phyloP scores from a whole-genome alignment of 768 basidiomycete genomes.

The Hypholoma sublateritium region DNA sequence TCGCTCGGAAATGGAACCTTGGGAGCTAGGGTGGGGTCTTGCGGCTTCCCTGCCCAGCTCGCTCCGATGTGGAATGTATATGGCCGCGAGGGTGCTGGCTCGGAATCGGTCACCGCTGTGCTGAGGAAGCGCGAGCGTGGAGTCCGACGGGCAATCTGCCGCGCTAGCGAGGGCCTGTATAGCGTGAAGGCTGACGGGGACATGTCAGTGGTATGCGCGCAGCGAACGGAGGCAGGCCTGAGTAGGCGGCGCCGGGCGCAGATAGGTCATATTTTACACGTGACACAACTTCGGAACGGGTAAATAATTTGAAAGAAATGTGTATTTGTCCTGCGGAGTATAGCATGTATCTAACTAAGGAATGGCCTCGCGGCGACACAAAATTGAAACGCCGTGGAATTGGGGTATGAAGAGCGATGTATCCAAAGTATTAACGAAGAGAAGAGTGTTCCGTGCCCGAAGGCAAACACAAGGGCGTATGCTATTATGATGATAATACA shows the following conservation, averaged over 20 bases:
- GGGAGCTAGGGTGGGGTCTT: conserved; percentile 30
- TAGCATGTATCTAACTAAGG: not conserved
- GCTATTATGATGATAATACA: conserved; percentile 23
- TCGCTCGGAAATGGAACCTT: conserved; percentile 56
- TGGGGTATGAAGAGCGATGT: conserved; percentile 7
- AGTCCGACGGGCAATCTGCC: conserved; percentile 10
- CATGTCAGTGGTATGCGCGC: not conserved
- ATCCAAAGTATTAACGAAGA: conserved; percentile 18
- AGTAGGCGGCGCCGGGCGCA: not conserved
- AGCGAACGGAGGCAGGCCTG: not conserved
- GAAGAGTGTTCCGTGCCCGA: conserved; percentile 12
- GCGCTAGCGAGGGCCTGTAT: conserved; percentile 14
- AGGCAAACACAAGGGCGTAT: conserved; percentile 17
- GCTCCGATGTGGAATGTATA: conserved; percentile 77
- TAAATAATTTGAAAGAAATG: not conserved
- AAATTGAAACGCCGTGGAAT: conserved; percentile 5
- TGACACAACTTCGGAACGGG: not conserved
- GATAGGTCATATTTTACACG: not conserved
- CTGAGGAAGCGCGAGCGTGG: conserved; percentile 1
- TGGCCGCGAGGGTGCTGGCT: conserved; percentile 29
- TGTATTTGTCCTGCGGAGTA: not conserved
- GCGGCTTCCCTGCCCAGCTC: conserved; percentile 77
- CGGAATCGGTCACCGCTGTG: conserved; percentile 1
- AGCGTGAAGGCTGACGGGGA: conserved; percentile 3
- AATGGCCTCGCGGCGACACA: conserved; percentile 3